Evolutionary conservation across 129 eudicot species (phyloP).

Genomic region (Deinandra increscens): DNA sequence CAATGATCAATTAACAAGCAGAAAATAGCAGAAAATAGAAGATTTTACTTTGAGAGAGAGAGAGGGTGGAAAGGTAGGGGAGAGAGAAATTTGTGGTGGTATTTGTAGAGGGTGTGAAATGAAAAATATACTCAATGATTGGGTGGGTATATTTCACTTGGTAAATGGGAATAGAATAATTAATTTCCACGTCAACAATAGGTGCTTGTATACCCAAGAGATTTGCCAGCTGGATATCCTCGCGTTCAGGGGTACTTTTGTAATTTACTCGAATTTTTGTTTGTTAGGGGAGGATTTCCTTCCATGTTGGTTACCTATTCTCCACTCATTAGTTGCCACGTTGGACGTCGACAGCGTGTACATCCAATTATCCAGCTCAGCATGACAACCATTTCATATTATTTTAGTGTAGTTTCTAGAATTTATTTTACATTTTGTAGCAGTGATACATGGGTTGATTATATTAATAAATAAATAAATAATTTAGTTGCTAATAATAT

Average conservation of each 20-base stretch:
- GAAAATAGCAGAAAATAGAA: slow-evolving; percentile 3
- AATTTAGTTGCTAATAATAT: neutral
- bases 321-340: slow-evolving; percentile 27
- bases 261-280: neutral
- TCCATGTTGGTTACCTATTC: slow-evolving; percentile 26
- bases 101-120: slow-evolving; percentile 13
- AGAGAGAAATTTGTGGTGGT: slow-evolving; percentile 29
- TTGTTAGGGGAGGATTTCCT: slow-evolving; percentile 19
- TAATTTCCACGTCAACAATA: slow-evolving; percentile 38
- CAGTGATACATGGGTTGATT: neutral
- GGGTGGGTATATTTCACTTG: slow-evolving; percentile 34
- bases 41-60: slow-evolving; percentile 4
- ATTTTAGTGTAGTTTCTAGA: slow-evolving; percentile 15
- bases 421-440: neutral
- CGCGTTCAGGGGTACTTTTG: slow-evolving; percentile 6
- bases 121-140: slow-evolving; percentile 23
- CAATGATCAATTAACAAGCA: neutral
- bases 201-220: slow-evolving; percentile 7
- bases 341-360: slow-evolving; percentile 36
- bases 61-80: neutral
- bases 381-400: slow-evolving; percentile 25
- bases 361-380: slow-evolving; percentile 36
- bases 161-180: slow-evolving; percentile 41
- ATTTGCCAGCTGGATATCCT: slow-evolving; percentile 30
- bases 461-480: too few relatives aligned